Base-by-base conservation (phyloP, 805 yeast genomes). In the Starmerella apis region DNA sequence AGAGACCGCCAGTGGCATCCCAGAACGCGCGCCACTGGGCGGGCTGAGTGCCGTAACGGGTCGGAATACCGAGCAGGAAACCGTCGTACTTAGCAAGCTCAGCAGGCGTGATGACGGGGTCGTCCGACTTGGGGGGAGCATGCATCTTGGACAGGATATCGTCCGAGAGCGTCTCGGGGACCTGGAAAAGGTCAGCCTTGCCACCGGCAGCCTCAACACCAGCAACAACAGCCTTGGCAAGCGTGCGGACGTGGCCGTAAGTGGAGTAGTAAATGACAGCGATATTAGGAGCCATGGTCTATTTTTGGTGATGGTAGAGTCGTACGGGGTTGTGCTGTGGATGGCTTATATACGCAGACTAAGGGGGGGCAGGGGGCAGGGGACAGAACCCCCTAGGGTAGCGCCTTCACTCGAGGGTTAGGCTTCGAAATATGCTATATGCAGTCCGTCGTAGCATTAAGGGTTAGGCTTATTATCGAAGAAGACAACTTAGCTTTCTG, bases 201-300 rank as follows among this genome's bases (percentile, higher is more conserved):
- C 81, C 80, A 54, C 90, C 94, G 14, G 83, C 78, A 8, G 76
- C 71, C 63, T 76, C 80, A 39, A 83, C 74, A 59, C 94, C 94
- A 49, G 68, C 68, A 68, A 81, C 75, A 62, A 78, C 78, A 39
- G 83, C 70, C 64, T 80, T 77, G 32, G 95, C 94, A 60, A 84
- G 61, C 38, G 71, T 68, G 56, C 79, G 78, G 58, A 82, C 69
- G 69, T 86, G 95, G 54, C 87, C 87, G 71, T 83, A 86, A 58
- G 81, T 65, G 33, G 95, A 81, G 75, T 86, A 86, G 65, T 80
- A 78, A 65, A 86, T 73, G 57, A 86, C 80, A 43, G 86, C 88
- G 49, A 80, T 73, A 68, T 79, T 80, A 46, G 73, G 71, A 49
- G 61, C 61, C 61, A 58, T 58, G 48, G 23, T 44, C 16, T 8